Evolutionary conservation across 2,329 filamentous ascomycete genomes (phyloP).

Genomic region (Aspergillus quadricinctus): DNA sequence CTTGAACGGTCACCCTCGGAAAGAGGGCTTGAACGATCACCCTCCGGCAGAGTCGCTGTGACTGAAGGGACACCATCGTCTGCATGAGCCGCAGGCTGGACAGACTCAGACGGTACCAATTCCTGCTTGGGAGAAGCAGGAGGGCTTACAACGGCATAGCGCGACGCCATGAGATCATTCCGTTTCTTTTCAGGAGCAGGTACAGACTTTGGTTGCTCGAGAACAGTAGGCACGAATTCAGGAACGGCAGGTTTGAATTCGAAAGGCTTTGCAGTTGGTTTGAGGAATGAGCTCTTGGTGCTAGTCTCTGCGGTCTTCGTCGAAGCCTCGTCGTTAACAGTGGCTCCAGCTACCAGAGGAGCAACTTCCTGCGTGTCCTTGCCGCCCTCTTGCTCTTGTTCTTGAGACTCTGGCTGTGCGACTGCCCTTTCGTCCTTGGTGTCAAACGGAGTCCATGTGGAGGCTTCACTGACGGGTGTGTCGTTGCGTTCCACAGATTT

Average conservation of each 20-base stretch:
- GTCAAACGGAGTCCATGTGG: constrained; percentile 59
- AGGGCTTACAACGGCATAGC: constrained; percentile 30
- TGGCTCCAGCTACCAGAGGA: not conserved
- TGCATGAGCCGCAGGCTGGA: constrained; percentile 6
- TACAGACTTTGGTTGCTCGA: constrained; percentile 7
- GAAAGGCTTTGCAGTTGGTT: constrained; percentile 68
- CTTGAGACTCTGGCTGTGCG: constrained; percentile 44
- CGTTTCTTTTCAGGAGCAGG: constrained; percentile 13
- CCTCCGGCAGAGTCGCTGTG: constrained; percentile 7
- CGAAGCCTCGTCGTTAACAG: constrained; percentile 11
- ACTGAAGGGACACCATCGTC: constrained; percentile 3
- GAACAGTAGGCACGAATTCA: constrained; percentile 22
- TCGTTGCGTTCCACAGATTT: constrained; percentile 22
- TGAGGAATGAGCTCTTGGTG: constrained; percentile 55
- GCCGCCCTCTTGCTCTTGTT: constrained; percentile 7
- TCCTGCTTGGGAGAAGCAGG: constrained; percentile 19
- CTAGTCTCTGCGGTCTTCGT: constrained; percentile 19
- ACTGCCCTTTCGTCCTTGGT: constrained; percentile 47
- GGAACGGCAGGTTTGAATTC: constrained; percentile 41
- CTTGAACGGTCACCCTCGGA: too few relatives aligned
- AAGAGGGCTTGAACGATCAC: constrained; percentile 13
- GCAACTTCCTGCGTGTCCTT: constrained; percentile 3
- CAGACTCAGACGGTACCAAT: constrained; percentile 7
- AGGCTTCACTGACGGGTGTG: constrained; percentile 34
- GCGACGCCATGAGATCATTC: constrained; percentile 32